Evolutionary conservation across 2,329 filamentous ascomycete species (phyloP), one percentile per base, ranked within the genome.

Genomic region (Mollisia scopiformis): DNA sequence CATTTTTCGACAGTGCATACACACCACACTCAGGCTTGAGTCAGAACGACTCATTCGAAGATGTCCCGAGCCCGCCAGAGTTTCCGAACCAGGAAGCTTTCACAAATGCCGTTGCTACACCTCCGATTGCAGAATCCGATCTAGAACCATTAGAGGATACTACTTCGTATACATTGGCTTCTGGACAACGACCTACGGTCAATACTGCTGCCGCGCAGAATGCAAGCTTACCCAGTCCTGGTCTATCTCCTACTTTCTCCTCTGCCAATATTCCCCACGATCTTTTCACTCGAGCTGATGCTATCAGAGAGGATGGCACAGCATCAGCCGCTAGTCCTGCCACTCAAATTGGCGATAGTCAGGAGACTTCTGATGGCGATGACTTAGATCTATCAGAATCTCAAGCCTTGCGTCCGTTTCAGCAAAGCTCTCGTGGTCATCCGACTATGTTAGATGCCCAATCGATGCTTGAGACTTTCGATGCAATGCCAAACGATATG

Each of bases 171-270:
- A 78, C 79, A 57, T 77, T 70, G 78, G 77, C 23, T 72, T 80
- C 59, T 76, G 80, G 35, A 78, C 78, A 66, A 76, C 82, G 78
- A 30, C 80, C 84, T 25, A 78, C 61, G 23, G 81, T 93, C 53
- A 88, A 93, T 70, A 89, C 87, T 50, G 83, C 89, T 57, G 86
- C 88, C 59, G 88, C 89, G 39, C 91, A 95, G 74, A 94, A 97
- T 79, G 92, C 92, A 66, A 97, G 92, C 76, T 82, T 99, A 63
- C 95, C 95, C 55, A 99, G 95, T 74, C 95, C 95, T 33, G 93
- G 95, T 71, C 79, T 99, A 59, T 99, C 95, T 27, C 95, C 95
- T 3, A 96, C 94, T 6, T 85, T 96, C 61, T 92, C 91, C 69
- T 90, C 94, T 46, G 81, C 82, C 27, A 82, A 85, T 68, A 73